Conservation (phyloP, 768 basidiomycete genomes). For the Albatrellus ellisii region DNA sequence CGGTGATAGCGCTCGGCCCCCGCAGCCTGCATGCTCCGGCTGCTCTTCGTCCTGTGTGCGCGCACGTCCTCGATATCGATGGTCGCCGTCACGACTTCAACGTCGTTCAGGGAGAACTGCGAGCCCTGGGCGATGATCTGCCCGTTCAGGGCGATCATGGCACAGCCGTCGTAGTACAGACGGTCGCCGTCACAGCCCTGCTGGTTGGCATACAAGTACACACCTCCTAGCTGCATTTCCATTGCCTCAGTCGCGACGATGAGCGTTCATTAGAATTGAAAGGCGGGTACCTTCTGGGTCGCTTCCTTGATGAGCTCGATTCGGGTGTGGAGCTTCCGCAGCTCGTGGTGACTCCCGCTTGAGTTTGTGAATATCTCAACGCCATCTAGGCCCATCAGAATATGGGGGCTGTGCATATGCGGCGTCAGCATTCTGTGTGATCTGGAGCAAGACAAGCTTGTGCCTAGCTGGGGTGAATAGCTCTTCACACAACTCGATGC, state of each 20-base stretch:
- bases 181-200: conserved; percentile 98
- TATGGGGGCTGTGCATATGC: conserved; percentile 65
- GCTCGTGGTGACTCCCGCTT: conserved; percentile 94
- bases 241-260: not conserved
- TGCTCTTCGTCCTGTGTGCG: conserved; percentile 72
- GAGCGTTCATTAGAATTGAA: not conserved
- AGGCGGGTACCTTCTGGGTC: conserved; percentile 62
- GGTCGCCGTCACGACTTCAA: conserved; percentile 93
- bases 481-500: conserved; percentile 95
- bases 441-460: not conserved
- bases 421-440: not conserved
- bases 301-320: conserved; percentile 96
- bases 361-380: conserved; percentile 99
- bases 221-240: conserved; percentile 66
- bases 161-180: conserved; percentile 95
- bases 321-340: conserved; percentile 86
- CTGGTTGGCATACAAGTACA: conserved; percentile 97
- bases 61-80: conserved; percentile 96
- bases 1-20: conserved; percentile 62
- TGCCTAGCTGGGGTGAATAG: conserved; percentile 94
- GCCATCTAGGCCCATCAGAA: conserved; percentile 94
- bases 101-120: conserved; percentile 91
- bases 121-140: conserved; percentile 87
- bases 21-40: conserved; percentile 85
- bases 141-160: conserved; percentile 93